These are phyloP conservation scores for Dendrobium chrysotoxum DNA, from an alignment of 106 monocot genomes.

Conservation along the genomic window DNA sequence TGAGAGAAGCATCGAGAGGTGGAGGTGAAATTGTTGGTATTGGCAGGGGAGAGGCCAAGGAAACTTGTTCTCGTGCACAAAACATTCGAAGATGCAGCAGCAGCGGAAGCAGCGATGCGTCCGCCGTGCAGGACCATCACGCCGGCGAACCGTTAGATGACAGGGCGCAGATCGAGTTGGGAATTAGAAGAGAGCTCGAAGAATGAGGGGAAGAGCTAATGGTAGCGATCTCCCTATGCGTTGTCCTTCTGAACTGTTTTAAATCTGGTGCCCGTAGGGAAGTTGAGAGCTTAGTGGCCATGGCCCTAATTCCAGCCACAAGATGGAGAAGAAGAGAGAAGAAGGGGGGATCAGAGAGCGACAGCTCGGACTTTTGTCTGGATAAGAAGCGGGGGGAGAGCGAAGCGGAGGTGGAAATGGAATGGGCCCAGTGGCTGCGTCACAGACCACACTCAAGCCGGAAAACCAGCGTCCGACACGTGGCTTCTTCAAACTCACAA, in stretches of 20 bases:
- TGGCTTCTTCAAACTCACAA: too few relatives aligned
- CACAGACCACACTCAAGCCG: too few relatives aligned
- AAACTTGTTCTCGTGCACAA: constrained; percentile 3
- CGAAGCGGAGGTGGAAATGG: too few relatives aligned
- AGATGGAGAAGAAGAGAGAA: background rate
- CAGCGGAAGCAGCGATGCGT: background rate
- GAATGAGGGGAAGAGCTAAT: background rate
- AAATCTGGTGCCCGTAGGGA: background rate
- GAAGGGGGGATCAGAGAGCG: background rate
- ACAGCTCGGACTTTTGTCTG: too few relatives aligned
- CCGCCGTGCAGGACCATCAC: constrained; percentile 5
- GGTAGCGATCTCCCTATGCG: background rate
- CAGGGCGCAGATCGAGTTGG: background rate
- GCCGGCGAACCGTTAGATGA: background rate
- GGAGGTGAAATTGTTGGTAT: background rate
- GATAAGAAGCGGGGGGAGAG: too few relatives aligned
- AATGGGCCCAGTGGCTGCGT: too few relatives aligned
- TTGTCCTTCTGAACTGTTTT: too few relatives aligned
- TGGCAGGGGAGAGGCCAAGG: constrained; percentile 10
- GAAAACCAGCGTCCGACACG: too few relatives aligned
- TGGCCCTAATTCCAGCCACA: background rate
- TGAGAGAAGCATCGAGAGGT: background rate
- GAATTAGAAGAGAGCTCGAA: background rate
- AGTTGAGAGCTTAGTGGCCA: background rate
- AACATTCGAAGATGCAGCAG: background rate